Evolutionary conservation across 768 basidiomycete species (phyloP), one percentile per base, ranked within the genome.

Genomic region (Russula virescens): DNA sequence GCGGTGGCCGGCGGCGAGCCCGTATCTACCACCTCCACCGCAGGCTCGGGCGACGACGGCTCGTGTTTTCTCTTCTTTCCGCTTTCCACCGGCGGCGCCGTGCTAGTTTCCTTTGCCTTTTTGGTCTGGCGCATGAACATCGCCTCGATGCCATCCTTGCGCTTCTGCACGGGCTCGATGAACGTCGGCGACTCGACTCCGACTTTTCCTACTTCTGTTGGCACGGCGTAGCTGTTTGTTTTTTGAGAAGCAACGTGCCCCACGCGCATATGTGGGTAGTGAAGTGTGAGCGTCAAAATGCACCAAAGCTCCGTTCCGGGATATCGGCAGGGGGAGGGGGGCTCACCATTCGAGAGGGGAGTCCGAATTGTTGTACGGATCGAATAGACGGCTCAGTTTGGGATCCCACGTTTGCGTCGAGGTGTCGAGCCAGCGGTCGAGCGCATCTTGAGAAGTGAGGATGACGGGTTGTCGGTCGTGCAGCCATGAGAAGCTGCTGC

Each of bases 381-480:
- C 75, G 25, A 94, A 76, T 49, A 91, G 73, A 43, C 78, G 78
- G 14, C 74, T 80, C 25, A 93, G 79, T 47, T 80, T 80, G 5
- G 78, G 70, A 19, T 79, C 81, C 93, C 89, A 96, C 2, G 71
- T 73, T 47, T 81, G 80, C 0, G 81, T 79, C 2, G 82, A 83
- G 2, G 89, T 87, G 73, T 95, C 89, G 16, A 98, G 81, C 96
- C 96, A 98, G 13, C 72, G 69, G 21, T 78, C 72, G 28, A 94
- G 76, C 1, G 88, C 86, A 3, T 81, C 80, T 38, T 77, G 71
- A 0, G 79, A 77, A 10, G 83, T 79, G 6, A 98, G 81, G 52
- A 98, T 86, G 48, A 94, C 91, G 8, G 89, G 89, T 66, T 89
- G 88, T 23, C 95, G 85, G 68, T 95, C 90, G 71, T 97, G 96